Evolutionary conservation across 805 yeast genomes (phyloP), one percentile per base, ranked within the genome.

Genomic region (Ogataea methanolica): DNA sequence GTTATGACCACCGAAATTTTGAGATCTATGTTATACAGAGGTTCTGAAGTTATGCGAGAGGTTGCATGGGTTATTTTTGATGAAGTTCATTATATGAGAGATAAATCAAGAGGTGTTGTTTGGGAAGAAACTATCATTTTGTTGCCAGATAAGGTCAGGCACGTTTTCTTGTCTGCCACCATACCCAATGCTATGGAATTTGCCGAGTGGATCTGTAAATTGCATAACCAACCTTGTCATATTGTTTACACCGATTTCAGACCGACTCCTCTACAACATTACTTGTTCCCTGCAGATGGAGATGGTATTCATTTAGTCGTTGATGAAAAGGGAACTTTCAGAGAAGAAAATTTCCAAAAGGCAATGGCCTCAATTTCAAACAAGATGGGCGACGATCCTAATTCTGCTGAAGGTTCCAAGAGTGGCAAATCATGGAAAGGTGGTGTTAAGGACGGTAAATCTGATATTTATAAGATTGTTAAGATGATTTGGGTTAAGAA

Each of bases 101-200:
- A 94, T 69, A 84, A 88, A 48, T 96, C 89, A 59, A 82, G 99
- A 66, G 99, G 99, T 61, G 99, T 94, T 14, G 99, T 94, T 4
- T 94, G 99, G 99, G 99, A 94, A 70, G 99, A 94, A 68, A 97
- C 94, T 21, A 94, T 94, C 51, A 94, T 94, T 57, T 89, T 94
- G 96, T 72, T 94, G 33, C 99, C 99, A 0, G 97, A 91, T 54
- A 97, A 94, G 62, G 94, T 94, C 49, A 92, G 92, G 61, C 86
- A 88, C 58, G 89, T 94, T 52, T 71, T 94, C 37, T 73, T 94
- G 36, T 88, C 97, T 12, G 99, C 99, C 5, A 92, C 99, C 1
- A 92, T 92, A 56, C 99, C 99, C 23, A 92, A 92, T 64, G 97
- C 98, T 1, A 86, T 88, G 91, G 97, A 92, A 65, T 92, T 92